These are phyloP conservation scores for Gossypium thurberi DNA, from an alignment of 345 rosid genomes.

Conservation along the genomic window DNA sequence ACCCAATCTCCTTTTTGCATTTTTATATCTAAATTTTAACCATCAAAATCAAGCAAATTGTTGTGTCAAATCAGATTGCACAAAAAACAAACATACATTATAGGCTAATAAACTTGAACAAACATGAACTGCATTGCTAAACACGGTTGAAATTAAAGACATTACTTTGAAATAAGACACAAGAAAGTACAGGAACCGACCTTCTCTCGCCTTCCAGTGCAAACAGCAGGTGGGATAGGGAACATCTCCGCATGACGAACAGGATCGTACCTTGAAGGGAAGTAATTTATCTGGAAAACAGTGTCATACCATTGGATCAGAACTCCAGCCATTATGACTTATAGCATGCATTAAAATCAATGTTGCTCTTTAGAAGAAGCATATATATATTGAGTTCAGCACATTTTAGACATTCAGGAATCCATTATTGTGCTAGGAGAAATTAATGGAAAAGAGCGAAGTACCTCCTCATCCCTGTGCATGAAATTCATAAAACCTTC, in stretches of 20 bases:
- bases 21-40: background rate
- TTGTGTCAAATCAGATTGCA: background rate
- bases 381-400: background rate
- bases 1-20: background rate
- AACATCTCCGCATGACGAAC: conserved; percentile 66
- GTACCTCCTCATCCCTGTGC: conserved; percentile 92
- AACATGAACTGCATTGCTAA: background rate
- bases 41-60: background rate
- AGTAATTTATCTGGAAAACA: conserved; percentile 71
- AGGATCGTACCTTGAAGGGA: conserved; percentile 83
- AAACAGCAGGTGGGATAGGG: conserved; percentile 47
- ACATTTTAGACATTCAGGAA: background rate
- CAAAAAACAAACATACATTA: background rate
- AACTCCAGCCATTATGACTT: background rate
- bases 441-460: background rate
- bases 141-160: background rate
- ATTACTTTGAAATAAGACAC: background rate
- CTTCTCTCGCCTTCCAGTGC: conserved; percentile 82
- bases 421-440: background rate
- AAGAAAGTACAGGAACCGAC: conserved; percentile 25
- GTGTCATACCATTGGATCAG: conserved; percentile 10
- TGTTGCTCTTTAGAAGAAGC: background rate
- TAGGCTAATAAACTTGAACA: background rate
- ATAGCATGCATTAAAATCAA: background rate
- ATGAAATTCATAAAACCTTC: conserved; percentile 92